Base-by-base conservation (phyloP, 805 yeast species). In the Saccharomycopsis capsularis region DNA sequence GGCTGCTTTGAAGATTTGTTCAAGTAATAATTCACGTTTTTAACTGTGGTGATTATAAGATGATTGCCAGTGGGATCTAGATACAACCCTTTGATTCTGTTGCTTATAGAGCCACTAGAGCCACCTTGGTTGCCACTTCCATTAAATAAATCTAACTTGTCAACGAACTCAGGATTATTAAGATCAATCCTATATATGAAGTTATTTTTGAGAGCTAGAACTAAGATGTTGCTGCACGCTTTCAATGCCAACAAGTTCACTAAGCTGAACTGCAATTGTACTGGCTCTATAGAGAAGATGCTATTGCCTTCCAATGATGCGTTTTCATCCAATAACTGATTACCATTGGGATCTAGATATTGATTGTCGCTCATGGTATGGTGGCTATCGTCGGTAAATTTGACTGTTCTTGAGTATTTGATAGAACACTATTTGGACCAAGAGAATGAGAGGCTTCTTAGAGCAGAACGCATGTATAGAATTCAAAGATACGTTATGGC, bases 101-200 rank as follows among this genome's bases (percentile, higher is more conserved):
- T 56, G 13, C 51, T 42, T 15, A 41, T 46, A 2, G 60, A 34
- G 4, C 58, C 61, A 1, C 25, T 18, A 42, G 32, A n/a, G 35
- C 46, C 38, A 42, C n/a, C 16, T 30, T 18, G 23, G 37, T 40
- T 37, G 34, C 50, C 30, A 34, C 42, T 27, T 29, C 22, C 16
- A 29, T 36, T 11, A 25, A 47, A 49, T 15, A 71, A 51, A 11
- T 61, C 62, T n/a, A 69, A 59, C 22, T 62, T 65, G 38, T 69
- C 71, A 3, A 85, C 81, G 5, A 68, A 69, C 32, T 82, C 78
- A 1, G 93, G 93, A 44, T 71, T 70, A 44, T 78, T 80, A 54
- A 85, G 64, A 56, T 83, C 79, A 29, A 85, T 82, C n/a, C 83
- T 64, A 55, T 76, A 76, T n/a, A 85, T 63, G 15, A 70, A 59